Evolutionary conservation across 768 basidiomycete genomes (phyloP).

Genomic region (Amanita pallidorosea): DNA sequence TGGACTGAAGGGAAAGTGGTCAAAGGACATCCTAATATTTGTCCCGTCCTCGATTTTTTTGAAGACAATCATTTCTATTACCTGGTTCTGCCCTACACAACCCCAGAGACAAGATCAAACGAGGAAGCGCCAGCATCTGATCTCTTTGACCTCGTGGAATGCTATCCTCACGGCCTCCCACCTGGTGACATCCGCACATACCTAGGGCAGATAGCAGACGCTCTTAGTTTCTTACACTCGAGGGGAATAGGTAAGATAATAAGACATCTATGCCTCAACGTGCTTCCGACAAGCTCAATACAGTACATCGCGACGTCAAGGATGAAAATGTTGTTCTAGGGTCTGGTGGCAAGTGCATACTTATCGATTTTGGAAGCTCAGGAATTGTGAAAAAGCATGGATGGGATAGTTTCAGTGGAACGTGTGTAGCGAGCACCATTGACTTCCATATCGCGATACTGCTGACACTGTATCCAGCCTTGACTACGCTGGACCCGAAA

Average conservation of each 20-base stretch:
- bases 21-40: conserved; percentile 92
- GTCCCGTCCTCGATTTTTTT: conserved; percentile 91
- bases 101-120: conserved; percentile 43
- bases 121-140: conserved; percentile 59
- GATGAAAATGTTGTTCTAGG: conserved; percentile 93
- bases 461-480: conserved; percentile 31
- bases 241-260: conserved; percentile 75
- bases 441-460: conserved; percentile 1
- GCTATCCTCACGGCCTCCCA: conserved; percentile 76
- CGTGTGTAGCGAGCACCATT: conserved; percentile 41
- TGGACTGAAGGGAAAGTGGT: conserved; percentile 67
- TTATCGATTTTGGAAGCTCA: conserved; percentile 97
- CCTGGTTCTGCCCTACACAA: conserved; percentile 74
- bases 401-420: conserved; percentile 90
- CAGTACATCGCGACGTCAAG: conserved; percentile 96
- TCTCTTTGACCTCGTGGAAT: conserved; percentile 92
- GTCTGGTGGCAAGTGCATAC: conserved; percentile 68
- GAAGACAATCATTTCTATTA: conserved; percentile 97
- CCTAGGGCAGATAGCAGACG: conserved; percentile 91
- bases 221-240: conserved; percentile 77
- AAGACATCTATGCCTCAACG: neutral
- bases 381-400: conserved; percentile 74
- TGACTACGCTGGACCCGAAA: conserved; percentile 96
- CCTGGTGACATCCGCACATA: conserved; percentile 67
- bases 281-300: conserved; percentile 4